These are phyloP conservation scores for Amphibolis antarctica DNA, from an alignment of 106 monocot genomes.

Conservation along the genomic window DNA sequence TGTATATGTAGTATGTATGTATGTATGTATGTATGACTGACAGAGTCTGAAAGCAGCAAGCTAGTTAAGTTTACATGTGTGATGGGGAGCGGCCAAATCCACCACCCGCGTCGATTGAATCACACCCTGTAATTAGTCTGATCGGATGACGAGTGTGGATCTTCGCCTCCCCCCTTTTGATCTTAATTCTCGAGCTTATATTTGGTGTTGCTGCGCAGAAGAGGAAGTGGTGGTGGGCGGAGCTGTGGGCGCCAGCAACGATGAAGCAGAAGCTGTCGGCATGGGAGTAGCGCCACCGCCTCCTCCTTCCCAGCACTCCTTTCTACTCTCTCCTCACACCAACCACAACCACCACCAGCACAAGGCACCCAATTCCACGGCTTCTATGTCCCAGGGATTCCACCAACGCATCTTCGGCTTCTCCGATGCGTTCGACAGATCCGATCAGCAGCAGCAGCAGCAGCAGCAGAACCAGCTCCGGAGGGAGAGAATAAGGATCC, in stretches of 20 bases:
- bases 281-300: slow-evolving; percentile 54
- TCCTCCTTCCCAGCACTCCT: slow-evolving; percentile 5
- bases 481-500: slow-evolving; percentile 60
- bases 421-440: slow-evolving; percentile 45
- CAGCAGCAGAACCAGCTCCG: slow-evolving; percentile 56
- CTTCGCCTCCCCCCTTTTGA: not conserved
- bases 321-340: slow-evolving; percentile 3
- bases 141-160: too few species aligned
- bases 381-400: slow-evolving; percentile 91
- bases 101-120: too few species aligned
- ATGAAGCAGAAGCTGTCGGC: slow-evolving; percentile 25
- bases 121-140: too few species aligned
- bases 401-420: slow-evolving; percentile 69
- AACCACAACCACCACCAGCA: slow-evolving; percentile 2
- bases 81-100: too few species aligned
- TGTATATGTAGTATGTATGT: too few species aligned
- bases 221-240: not conserved
- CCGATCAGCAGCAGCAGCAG: slow-evolving; percentile 39
- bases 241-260: not conserved
- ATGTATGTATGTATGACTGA: too few species aligned
- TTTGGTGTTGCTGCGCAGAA: not conserved
- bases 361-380: slow-evolving; percentile 22
- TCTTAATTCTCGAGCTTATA: not conserved
- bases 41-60: too few species aligned
- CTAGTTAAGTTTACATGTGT: too few species aligned